A percentile compares a stretch with the other conserved stretches of the same genome.
Evolutionary conservation across 73 alveolate genomes (phyloP).

Genomic region (Paramecium caudatum): DNA sequence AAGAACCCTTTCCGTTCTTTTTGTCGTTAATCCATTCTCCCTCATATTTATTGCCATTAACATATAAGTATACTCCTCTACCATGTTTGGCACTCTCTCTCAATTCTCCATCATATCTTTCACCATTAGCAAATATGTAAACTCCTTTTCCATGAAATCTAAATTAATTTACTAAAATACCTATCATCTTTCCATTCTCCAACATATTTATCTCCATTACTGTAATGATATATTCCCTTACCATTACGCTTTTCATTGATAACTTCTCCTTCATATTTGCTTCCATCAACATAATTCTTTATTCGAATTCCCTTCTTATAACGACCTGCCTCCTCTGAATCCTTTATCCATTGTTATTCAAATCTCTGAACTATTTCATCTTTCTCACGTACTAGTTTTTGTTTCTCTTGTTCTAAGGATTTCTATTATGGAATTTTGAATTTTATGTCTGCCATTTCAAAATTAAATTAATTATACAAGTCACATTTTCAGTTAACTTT

Average conservation of each 20-base stretch:
- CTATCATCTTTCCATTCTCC: slow-evolving; percentile 71
- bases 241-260: slow-evolving; percentile 74
- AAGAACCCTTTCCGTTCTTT: slow-evolving; percentile 90
- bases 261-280: slow-evolving; percentile 75
- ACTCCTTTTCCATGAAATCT: slow-evolving; percentile 76
- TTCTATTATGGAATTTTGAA: not conserved
- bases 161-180: not conserved
- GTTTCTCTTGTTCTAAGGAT: slow-evolving; percentile 31
- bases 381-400: slow-evolving; percentile 36
- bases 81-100: slow-evolving; percentile 76
- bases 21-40: slow-evolving; percentile 94
- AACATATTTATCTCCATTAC: slow-evolving; percentile 62
- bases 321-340: slow-evolving; percentile 6
- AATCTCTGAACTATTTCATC: slow-evolving; percentile 45
- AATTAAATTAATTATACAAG: slow-evolving; percentile 9
- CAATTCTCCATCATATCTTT: slow-evolving; percentile 68
- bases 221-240: slow-evolving; percentile 61
- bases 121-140: slow-evolving; percentile 67
- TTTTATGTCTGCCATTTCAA: slow-evolving; percentile 49
- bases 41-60: slow-evolving; percentile 92
- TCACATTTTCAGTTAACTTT: slow-evolving; percentile 28
- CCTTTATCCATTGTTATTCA: slow-evolving; percentile 44
- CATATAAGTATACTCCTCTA: slow-evolving; percentile 76
- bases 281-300: slow-evolving; percentile 74
- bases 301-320: slow-evolving; percentile 62